Evolutionary conservation across 2,329 filamentous ascomycete species (phyloP), one percentile per base, ranked within the genome.

Genomic region (Exophiala aquamarina): DNA sequence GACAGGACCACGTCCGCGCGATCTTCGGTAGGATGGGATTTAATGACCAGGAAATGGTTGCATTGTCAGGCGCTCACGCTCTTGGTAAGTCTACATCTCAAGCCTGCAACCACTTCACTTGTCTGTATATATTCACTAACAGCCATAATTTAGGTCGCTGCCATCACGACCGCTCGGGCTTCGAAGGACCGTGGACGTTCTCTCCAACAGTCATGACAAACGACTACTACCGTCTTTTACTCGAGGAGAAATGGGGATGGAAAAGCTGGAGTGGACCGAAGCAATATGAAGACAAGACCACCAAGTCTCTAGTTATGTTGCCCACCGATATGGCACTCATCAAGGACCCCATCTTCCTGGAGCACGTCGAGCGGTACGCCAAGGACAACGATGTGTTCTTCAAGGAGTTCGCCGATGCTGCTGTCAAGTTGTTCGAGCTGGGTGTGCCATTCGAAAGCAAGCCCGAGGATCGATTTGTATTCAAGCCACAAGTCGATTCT

Each of bases 1-100:
- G 81, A 52, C 76, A 83, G 53, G 81, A 83, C 65, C 92, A 97
- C 73, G 80, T 97, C 61, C 86, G 93, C 63, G 81, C 82, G 73
- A 92, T 97, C 76, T 98, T 97, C 73, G 82, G 84, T 70, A 89
- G 92, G 67, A 97, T 97, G 92, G 92, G 92, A 59, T 97, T 96
- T 79, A 86, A 93, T 70, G 92, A 98, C 73, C 87, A 87, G 64
- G 91, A 96, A 72, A 97, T 97, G 66, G 92, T 96, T 36, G 93
- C 92, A 21, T 81, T 97, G 43, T 78, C 79, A 18, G 90, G 90
- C 59, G 90, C 87, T 39, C 90, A 95, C 74, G 87, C 89, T 43
- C 81, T 95, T 29, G 91, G 91, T 47, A 47, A 34, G 44, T 41
- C 23, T n/a, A 34, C 6, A 14, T 34, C 6, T 18, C n/a, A 14